A percentile compares a stretch with the other conserved stretches of the same genome.
Conservation (phyloP, 768 basidiomycete species). For the Psilocybe azurescens region DNA sequence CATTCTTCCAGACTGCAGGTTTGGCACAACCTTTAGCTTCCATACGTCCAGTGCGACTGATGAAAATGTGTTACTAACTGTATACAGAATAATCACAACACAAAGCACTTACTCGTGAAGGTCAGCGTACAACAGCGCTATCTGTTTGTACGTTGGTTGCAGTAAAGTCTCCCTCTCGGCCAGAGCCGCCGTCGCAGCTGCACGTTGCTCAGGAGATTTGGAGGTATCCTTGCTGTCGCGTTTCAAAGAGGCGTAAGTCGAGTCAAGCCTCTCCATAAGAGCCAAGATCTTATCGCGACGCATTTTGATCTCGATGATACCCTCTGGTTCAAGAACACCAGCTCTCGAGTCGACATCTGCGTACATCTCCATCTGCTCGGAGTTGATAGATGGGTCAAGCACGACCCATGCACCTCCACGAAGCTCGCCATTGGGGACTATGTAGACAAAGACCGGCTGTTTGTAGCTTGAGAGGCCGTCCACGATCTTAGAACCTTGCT, state of each 20-base stretch:
- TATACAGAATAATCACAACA: slow-evolving; percentile 2
- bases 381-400: slow-evolving; percentile 96
- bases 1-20: slow-evolving; percentile 84
- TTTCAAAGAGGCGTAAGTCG: slow-evolving; percentile 82
- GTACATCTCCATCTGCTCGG: slow-evolving; percentile 99
- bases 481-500: slow-evolving; percentile 98
- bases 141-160: slow-evolving; percentile 91
- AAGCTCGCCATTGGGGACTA: slow-evolving; percentile 97
- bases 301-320: slow-evolving; percentile 97
- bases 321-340: slow-evolving; percentile 96
- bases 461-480: slow-evolving; percentile 97
- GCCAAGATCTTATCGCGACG: slow-evolving; percentile 89
- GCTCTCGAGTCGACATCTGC: slow-evolving; percentile 95
- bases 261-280: slow-evolving; percentile 94
- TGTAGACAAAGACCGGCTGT: slow-evolving; percentile 97
- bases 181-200: slow-evolving; percentile 69
- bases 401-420: slow-evolving; percentile 99
- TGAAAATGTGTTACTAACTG: slow-evolving; percentile 15
- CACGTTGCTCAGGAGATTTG: slow-evolving; percentile 77
- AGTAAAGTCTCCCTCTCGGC: slow-evolving; percentile 79
- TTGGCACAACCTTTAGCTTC: slow-evolving; percentile 97
- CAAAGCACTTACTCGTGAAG: slow-evolving; percentile 82
- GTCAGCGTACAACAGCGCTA: slow-evolving; percentile 94
- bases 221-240: slow-evolving; percentile 76
- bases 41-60: slow-evolving; percentile 92